Evolutionary conservation across 208 protist genomes (phyloP).

Genomic region (Leishmania braziliensis): DNA sequence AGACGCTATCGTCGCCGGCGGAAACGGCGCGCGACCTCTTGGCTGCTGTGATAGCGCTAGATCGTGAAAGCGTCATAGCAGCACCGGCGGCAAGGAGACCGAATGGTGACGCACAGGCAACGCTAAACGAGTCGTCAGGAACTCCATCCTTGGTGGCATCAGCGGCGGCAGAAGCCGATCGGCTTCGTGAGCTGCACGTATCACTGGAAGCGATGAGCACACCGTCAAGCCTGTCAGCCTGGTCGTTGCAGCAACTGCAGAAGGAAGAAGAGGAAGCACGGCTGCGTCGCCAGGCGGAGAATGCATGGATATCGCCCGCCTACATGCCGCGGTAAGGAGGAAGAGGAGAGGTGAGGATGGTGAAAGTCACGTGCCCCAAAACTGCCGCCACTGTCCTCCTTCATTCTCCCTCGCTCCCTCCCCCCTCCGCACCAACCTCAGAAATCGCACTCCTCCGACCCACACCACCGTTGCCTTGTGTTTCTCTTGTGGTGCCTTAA

Average conservation of each 20-base stretch:
- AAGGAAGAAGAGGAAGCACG: conserved; percentile 20
- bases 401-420: not conserved
- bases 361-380: not conserved
- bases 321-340: conserved; percentile 1
- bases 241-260: conserved; percentile 23
- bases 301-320: conserved; percentile 29
- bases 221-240: conserved; percentile 19
- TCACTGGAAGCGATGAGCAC: conserved; percentile 14
- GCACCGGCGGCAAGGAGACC: not conserved
- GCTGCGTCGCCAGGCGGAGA: conserved; percentile 7
- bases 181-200: conserved; percentile 7
- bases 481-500: not conserved
- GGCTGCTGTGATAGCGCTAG: conserved; percentile 21
- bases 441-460: not conserved
- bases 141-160: not conserved
- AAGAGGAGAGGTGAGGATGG: not conserved
- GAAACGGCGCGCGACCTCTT: conserved; percentile 25
- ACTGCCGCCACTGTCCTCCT: not conserved
- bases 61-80: conserved; percentile 12
- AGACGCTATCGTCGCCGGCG: not conserved
- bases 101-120: not conserved
- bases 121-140: not conserved
- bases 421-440: not conserved
- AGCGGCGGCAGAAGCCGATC: not conserved
- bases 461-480: not conserved